phyloP scores from a whole-genome alignment of 768 basidiomycete species.

The Naematelia aurantialba region DNA sequence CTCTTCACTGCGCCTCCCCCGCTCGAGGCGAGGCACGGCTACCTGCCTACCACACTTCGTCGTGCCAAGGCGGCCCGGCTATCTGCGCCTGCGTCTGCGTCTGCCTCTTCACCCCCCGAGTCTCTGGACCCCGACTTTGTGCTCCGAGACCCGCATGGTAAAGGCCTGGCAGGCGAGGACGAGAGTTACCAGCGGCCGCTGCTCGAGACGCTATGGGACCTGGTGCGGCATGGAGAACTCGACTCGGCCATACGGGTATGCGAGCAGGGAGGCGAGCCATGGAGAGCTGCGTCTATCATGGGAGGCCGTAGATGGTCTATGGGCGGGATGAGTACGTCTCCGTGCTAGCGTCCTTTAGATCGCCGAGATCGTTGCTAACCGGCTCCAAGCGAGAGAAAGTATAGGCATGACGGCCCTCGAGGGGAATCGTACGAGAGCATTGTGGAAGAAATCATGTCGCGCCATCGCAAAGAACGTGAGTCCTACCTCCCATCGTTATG shows the following conservation, averaged over 20 bases:
- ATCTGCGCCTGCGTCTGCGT: conserved; percentile 5
- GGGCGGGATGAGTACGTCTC: conserved; percentile 39
- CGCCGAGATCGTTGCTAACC: not conserved
- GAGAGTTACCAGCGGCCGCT: conserved; percentile 79
- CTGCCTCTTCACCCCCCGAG: conserved; percentile 37
- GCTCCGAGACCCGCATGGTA: conserved; percentile 39
- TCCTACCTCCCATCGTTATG: not conserved
- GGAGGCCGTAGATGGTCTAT: conserved; percentile 65
- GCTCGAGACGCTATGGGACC: conserved; percentile 71
- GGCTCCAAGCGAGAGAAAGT: conserved; percentile 11
- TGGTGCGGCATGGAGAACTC: conserved; percentile 76
- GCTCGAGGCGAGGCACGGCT: conserved; percentile 43
- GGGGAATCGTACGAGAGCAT: conserved; percentile 70
- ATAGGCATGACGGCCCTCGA: conserved; percentile 20
- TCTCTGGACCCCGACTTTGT: conserved; percentile 45
- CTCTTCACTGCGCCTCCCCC: conserved; percentile 32
- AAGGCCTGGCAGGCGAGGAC: conserved; percentile 43
- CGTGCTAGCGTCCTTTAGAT: not conserved
- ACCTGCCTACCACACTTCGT: conserved; percentile 39
- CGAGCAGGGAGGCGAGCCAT: conserved; percentile 76
- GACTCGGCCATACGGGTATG: conserved; percentile 81
- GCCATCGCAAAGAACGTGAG: conserved; percentile 73
- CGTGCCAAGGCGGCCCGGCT: conserved; percentile 21
- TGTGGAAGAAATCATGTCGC: conserved; percentile 86
- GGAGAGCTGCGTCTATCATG: conserved; percentile 84